Percentiles rank a stretch among this genome's conserved stretches.
These are phyloP conservation scores for Spinacia oleracea DNA, from an alignment of 179 eudicot genomes.

Conservation along the genomic window DNA sequence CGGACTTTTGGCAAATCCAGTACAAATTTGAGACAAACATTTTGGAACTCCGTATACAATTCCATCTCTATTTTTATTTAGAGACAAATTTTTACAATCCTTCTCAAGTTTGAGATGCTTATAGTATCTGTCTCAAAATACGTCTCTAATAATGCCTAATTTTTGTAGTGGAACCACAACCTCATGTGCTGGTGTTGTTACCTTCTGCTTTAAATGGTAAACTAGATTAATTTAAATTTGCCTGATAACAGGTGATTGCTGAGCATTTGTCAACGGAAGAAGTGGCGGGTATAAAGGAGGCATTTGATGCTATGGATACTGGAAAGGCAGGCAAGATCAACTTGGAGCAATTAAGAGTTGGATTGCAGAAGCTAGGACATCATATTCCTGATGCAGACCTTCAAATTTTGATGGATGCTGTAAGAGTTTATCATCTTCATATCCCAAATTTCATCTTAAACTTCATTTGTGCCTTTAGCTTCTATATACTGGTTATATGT, in stretches of 20 bases:
- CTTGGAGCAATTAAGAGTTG: slow-evolving; percentile 60
- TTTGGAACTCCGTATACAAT: no score
- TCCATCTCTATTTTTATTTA: no score
- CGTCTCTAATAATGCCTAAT: no score
- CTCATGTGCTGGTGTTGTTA: not conserved
- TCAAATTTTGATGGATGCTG: slow-evolving; percentile 72
- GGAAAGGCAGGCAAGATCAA: slow-evolving; percentile 62
- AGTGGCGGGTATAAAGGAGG: slow-evolving; percentile 80
- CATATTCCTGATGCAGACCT: slow-evolving; percentile 70
- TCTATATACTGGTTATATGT: not conserved
- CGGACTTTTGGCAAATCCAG: no score
- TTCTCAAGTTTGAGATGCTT: no score
- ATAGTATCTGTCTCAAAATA: no score
- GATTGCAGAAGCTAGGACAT: slow-evolving; percentile 69
- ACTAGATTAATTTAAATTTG: not conserved
- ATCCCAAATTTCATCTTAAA: not conserved
- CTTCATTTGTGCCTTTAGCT: not conserved
- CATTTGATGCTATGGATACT: slow-evolving; percentile 71
- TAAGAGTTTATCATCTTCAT: slow-evolving; percentile 30
- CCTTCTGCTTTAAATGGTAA: not conserved
- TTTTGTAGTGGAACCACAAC: not conserved
- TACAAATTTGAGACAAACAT: no score
- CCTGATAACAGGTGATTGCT: slow-evolving; percentile 58
- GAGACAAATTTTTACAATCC: no score
- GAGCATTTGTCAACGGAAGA: slow-evolving; percentile 81